These are phyloP conservation scores for Escovopsis sp. DNA, from an alignment of 2,329 filamentous ascomycete genomes.

Conservation along the genomic window DNA sequence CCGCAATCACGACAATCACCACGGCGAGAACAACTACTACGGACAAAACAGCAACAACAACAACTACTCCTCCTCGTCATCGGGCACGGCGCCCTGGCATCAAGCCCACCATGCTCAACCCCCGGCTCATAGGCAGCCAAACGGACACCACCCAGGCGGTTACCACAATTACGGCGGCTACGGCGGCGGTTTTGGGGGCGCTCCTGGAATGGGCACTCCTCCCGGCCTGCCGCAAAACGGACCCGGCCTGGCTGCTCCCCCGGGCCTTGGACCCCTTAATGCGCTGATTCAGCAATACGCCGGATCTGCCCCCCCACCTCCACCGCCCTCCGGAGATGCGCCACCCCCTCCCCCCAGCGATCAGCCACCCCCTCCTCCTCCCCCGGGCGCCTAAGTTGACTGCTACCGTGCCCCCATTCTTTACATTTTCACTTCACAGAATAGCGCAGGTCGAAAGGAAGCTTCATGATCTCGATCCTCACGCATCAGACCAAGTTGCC, in stretches of 20 bases:
- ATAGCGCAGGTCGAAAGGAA: slow-evolving; percentile 1
- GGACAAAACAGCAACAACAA: too few species aligned
- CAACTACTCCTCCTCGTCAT: slow-evolving; percentile 10
- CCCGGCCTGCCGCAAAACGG: slow-evolving; percentile 27
- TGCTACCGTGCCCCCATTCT: not conserved
- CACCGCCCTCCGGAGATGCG: slow-evolving; percentile 38
- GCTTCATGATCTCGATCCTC: not conserved
- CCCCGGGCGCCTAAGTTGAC: slow-evolving; percentile 33
- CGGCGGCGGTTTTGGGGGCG: slow-evolving; percentile 32
- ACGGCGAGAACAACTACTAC: slow-evolving; percentile 15
- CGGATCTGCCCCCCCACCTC: slow-evolving; percentile 38
- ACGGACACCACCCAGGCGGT: slow-evolving; percentile 35
- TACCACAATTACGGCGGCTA: slow-evolving; percentile 39
- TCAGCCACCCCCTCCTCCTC: slow-evolving; percentile 37
- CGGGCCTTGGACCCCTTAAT: slow-evolving; percentile 44
- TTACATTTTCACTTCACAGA: slow-evolving; percentile 2
- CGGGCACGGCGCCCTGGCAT: slow-evolving; percentile 32
- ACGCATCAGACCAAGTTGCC: too few species aligned
- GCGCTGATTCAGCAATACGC: slow-evolving; percentile 55
- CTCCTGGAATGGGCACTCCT: slow-evolving; percentile 26
- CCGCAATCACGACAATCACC: slow-evolving; percentile 26
- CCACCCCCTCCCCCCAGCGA: slow-evolving; percentile 40
- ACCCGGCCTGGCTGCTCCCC: slow-evolving; percentile 37
- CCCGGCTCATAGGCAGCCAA: slow-evolving; percentile 30
- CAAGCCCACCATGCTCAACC: slow-evolving; percentile 9